phyloP scores from a whole-genome alignment of 2,329 filamentous ascomycete genomes.

The Aspergillus sclerotialis region DNA sequence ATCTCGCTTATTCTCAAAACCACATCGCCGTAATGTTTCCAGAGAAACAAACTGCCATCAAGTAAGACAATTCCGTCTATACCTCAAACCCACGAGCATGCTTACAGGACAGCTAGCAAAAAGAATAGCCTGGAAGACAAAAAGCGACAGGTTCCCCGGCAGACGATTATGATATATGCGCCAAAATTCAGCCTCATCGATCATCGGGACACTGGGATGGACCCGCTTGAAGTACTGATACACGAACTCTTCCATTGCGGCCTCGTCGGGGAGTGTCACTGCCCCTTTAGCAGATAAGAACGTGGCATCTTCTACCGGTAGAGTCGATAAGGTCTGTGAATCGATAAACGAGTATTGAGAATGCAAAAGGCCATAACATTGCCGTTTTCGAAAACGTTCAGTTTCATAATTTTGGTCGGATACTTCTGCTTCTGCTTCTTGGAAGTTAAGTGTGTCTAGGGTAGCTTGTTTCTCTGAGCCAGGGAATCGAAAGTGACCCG shows the following conservation, averaged over 20 bases:
- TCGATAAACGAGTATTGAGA: constrained; percentile 19
- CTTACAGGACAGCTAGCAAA: constrained; percentile 30
- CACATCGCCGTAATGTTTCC: constrained; percentile 34
- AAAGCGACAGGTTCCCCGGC: constrained; percentile 18
- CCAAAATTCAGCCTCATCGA: constrained; percentile 43
- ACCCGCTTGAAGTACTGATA: constrained; percentile 27
- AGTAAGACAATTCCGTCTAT: not conserved
- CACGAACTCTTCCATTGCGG: constrained; percentile 43
- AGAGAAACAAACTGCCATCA: constrained; percentile 40
- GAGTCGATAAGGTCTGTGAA: constrained; percentile 7
- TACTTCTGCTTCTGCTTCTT: too few relatives aligned
- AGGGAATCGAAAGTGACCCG: not conserved
- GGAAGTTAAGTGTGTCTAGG: not conserved
- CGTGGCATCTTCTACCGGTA: constrained; percentile 39
- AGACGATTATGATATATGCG: constrained; percentile 7
- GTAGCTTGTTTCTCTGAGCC: not conserved
- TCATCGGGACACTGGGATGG: constrained; percentile 22
- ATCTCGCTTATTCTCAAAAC: constrained; percentile 37
- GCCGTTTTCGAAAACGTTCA: too few relatives aligned
- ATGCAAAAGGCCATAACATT: too few relatives aligned
- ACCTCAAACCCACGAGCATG: not conserved
- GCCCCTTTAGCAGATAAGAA: constrained; percentile 43
- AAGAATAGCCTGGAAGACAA: constrained; percentile 24
- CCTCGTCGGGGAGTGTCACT: constrained; percentile 37
- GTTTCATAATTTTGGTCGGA: too few relatives aligned